Conservation (phyloP, 2,329 filamentous ascomycete species). For the Ceratocystis smalleyi region DNA sequence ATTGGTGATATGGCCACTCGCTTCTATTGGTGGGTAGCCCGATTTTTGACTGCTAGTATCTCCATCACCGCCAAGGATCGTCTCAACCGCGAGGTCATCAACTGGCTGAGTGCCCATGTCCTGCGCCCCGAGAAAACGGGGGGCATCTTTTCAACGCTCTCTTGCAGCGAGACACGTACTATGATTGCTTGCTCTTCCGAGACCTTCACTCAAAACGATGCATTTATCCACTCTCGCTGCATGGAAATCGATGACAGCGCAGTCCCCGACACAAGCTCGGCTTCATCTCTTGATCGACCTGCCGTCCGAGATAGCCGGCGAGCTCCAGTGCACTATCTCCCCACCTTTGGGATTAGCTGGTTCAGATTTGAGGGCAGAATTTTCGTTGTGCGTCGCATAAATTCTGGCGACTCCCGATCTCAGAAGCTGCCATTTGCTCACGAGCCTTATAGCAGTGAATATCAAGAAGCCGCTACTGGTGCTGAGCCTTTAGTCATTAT, state of each 20-base stretch:
- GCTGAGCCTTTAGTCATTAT: slow-evolving; percentile 28
- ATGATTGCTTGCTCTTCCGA: slow-evolving; percentile 23
- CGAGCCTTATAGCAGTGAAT: slow-evolving; percentile 20
- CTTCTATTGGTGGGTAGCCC: slow-evolving; percentile 26
- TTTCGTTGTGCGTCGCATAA: slow-evolving; percentile 26
- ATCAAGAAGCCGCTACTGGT: slow-evolving; percentile 24
- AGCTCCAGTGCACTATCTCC: slow-evolving; percentile 25
- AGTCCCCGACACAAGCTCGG: neutral
- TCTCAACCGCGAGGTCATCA: slow-evolving; percentile 27
- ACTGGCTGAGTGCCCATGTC: slow-evolving; percentile 26
- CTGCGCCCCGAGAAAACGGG: slow-evolving; percentile 20
- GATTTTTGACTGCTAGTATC: slow-evolving; percentile 26
- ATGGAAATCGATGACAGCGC: slow-evolving; percentile 22
- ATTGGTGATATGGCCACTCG: slow-evolving; percentile 22
- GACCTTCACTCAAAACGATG: slow-evolving; percentile 23
- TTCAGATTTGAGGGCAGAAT: slow-evolving; percentile 24
- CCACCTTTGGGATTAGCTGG: slow-evolving; percentile 27
- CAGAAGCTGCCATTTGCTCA: slow-evolving; percentile 18
- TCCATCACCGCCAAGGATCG: slow-evolving; percentile 26
- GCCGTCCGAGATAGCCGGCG: slow-evolving; percentile 24
- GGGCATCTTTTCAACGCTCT: neutral
- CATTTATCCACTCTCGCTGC: slow-evolving; percentile 22
- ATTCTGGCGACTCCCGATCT: slow-evolving; percentile 6
- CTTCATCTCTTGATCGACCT: neutral
- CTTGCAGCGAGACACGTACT: slow-evolving; percentile 20